phyloP scores from a whole-genome alignment of 768 basidiomycete species.

The Boletus patriciae region DNA sequence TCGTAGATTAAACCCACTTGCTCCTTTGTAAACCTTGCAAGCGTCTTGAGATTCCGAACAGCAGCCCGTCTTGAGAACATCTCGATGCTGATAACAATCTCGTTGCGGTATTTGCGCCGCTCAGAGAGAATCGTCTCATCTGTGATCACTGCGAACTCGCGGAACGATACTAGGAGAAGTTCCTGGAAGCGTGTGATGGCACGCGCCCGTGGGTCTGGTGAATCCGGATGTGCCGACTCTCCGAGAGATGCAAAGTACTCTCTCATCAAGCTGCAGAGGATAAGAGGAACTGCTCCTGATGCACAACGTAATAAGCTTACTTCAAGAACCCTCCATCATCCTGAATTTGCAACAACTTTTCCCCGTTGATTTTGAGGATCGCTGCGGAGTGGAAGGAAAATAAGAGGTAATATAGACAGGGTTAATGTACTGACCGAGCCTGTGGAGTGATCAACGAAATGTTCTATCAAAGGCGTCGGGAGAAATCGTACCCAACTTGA shows the following conservation, averaged over 20 bases:
- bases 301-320: slow-evolving; percentile 43
- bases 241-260: slow-evolving; percentile 93
- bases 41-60: slow-evolving; percentile 77
- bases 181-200: slow-evolving; percentile 98
- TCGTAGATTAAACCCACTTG: slow-evolving; percentile 91
- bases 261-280: slow-evolving; percentile 73
- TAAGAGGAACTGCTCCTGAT: background rate
- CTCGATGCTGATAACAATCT: slow-evolving; percentile 92
- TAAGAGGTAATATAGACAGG: slow-evolving; percentile 9
- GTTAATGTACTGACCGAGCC: slow-evolving; percentile 50
- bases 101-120: slow-evolving; percentile 79
- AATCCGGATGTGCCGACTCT: slow-evolving; percentile 89
- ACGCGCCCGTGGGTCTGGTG: slow-evolving; percentile 82
- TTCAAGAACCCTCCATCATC: slow-evolving; percentile 97
- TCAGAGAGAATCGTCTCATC: slow-evolving; percentile 91
- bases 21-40: slow-evolving; percentile 83
- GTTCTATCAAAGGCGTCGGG: background rate
- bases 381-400: slow-evolving; percentile 47
- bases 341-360: slow-evolving; percentile 86
- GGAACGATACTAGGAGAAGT: slow-evolving; percentile 92
- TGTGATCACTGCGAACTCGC: slow-evolving; percentile 94
- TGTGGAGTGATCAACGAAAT: slow-evolving; percentile 28
- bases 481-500: slow-evolving; percentile 80
- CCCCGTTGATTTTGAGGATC: slow-evolving; percentile 96
- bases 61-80: slow-evolving; percentile 91